Conservation (phyloP, 345 rosid genomes). For the Psidium guajava region DNA sequence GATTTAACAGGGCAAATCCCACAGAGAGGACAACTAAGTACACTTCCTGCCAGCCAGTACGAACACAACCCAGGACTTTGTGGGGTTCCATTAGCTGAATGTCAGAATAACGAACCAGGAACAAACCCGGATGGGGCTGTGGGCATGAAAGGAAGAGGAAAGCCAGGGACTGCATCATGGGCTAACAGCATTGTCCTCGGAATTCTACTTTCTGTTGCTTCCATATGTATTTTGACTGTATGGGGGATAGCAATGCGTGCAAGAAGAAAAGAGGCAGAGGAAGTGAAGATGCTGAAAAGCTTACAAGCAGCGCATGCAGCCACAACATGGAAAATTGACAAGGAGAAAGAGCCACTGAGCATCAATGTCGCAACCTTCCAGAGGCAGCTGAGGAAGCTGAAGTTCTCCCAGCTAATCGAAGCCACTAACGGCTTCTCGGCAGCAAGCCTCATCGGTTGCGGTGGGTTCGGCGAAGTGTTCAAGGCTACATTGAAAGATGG, state of each 20-base stretch:
- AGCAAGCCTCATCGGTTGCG: conserved; percentile 3
- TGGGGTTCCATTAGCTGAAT: conserved; percentile 82
- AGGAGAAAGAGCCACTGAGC: conserved; percentile 91
- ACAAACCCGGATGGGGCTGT: conserved; percentile 5
- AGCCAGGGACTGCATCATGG: conserved; percentile 40
- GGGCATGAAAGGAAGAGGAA: conserved; percentile 20
- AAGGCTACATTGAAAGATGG: conserved; percentile 1
- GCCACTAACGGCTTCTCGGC: conserved; percentile 3
- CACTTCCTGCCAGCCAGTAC: conserved; percentile 80
- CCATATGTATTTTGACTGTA: conserved; percentile 66
- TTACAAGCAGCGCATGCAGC: conserved; percentile 76
- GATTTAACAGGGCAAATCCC: conserved; percentile 94
- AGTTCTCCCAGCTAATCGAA: conserved; percentile 73
- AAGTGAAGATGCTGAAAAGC: conserved; percentile 76
- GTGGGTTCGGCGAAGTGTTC: conserved; percentile 5
- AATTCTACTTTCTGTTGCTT: conserved; percentile 69
- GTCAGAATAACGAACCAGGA: conserved; percentile 42
- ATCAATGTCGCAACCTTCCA: conserved; percentile 93
- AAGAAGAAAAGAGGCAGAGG: conserved; percentile 67
- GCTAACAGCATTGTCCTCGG: conserved; percentile 80
- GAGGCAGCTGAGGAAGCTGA: conserved; percentile 70
- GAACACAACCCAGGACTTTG: conserved; percentile 88
- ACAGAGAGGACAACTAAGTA: conserved; percentile 92
- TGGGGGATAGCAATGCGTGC: conserved; percentile 86
- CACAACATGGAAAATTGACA: conserved; percentile 95